Evolutionary conservation across 1,284 basidiomycete genomes (phyloP).

Genomic region (Apiotrichum domesticum): DNA sequence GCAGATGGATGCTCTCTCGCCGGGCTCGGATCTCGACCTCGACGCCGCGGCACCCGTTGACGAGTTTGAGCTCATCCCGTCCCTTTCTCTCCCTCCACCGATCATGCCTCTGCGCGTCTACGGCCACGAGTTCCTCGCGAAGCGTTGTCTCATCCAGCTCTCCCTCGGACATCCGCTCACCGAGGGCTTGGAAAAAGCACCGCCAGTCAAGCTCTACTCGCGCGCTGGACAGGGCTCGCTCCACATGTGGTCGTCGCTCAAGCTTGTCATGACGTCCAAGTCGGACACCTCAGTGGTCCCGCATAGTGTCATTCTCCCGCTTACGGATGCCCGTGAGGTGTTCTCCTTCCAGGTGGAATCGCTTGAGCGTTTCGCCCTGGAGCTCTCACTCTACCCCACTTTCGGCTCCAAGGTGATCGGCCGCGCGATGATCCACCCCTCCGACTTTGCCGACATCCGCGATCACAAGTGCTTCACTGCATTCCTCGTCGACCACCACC

Average conservation of each 20-base stretch:
- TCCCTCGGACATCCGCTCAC: slow-evolving; percentile 66
- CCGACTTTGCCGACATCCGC: slow-evolving; percentile 59
- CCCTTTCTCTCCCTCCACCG: slow-evolving; percentile 88
- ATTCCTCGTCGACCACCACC: slow-evolving; percentile 84
- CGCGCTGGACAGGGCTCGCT: slow-evolving; percentile 45
- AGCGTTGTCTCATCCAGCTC: slow-evolving; percentile 78
- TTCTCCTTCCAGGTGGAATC: slow-evolving; percentile 83
- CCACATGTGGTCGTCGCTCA: slow-evolving; percentile 63
- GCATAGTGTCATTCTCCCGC: slow-evolving; percentile 79
- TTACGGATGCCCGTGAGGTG: slow-evolving; percentile 70
- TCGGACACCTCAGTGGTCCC: slow-evolving; percentile 77
- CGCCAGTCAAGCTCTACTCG: slow-evolving; percentile 53
- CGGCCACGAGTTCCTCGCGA: slow-evolving; percentile 60
- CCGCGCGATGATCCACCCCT: slow-evolving; percentile 78
- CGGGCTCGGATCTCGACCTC: slow-evolving; percentile 61
- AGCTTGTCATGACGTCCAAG: slow-evolving; percentile 82
- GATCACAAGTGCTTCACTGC: slow-evolving; percentile 58
- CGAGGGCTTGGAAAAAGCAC: slow-evolving; percentile 31
- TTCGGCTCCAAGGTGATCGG: slow-evolving; percentile 99
- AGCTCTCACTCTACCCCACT: slow-evolving; percentile 94
- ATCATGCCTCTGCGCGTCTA: slow-evolving; percentile 70
- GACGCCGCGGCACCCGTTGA: slow-evolving; percentile 32
- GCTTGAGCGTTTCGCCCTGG: slow-evolving; percentile 69
- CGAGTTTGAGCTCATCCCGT: slow-evolving; percentile 78
- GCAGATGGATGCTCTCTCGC: slow-evolving; percentile 42